Evolutionary conservation across 2,329 filamentous ascomycete species (phyloP).

Genomic region (Coniochaeta sp.): DNA sequence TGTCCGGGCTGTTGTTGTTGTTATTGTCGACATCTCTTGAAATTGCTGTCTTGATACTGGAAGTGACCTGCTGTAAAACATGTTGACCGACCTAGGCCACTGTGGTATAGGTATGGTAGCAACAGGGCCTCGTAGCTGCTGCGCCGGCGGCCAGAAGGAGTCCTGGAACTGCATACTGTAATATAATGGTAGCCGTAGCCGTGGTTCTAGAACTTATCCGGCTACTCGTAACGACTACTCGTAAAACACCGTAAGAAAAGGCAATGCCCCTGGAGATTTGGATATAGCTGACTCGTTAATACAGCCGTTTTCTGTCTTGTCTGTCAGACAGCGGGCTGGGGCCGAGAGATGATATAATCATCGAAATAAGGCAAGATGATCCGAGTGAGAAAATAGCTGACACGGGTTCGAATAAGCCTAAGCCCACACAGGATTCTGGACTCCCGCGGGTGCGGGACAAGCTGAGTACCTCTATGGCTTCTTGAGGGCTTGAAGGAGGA

Average conservation of each 20-base stretch:
- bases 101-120: background rate
- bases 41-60: background rate
- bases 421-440: background rate
- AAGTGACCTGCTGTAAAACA: background rate
- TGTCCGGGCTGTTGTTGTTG: no score
- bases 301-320: no score
- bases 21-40: background rate
- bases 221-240: background rate
- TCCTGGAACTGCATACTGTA: background rate
- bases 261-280: no score
- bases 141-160: background rate
- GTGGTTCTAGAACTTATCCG: background rate
- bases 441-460: no score
- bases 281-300: no score
- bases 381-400: no score
- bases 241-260: background rate
- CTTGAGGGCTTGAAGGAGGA: background rate
- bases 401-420: background rate
- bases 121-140: background rate
- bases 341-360: background rate
- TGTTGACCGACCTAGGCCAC: background rate
- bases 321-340: no score
- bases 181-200: background rate
- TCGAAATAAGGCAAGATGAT: no score
- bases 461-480: background rate